Evolutionary conservation across 345 rosid genomes (phyloP).

Genomic region (Acer campestre): DNA sequence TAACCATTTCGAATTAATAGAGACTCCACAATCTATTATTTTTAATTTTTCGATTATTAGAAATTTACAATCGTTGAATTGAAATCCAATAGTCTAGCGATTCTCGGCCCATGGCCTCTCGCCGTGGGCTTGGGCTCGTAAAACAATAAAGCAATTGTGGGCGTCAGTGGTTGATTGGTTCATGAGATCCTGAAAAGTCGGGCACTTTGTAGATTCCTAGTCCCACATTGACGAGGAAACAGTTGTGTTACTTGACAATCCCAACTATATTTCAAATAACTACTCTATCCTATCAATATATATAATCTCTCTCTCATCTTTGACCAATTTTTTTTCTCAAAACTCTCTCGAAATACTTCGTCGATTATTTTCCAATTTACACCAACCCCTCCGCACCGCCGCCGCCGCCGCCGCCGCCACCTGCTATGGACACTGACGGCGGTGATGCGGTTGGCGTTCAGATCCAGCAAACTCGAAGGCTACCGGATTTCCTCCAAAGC

Average conservation of each 20-base stretch:
- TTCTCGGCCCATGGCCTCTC: no score
- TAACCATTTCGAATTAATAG: neutral
- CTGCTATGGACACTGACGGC: slow-evolving; percentile 24
- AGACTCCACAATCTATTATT: no score
- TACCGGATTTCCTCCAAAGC: slow-evolving; percentile 58
- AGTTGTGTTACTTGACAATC: neutral
- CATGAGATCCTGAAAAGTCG: neutral
- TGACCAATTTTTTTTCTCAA: neutral
- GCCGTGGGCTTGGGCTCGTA: no score
- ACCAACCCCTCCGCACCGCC: neutral
- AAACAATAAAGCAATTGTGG: no score
- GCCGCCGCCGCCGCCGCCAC: neutral
- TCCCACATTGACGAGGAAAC: neutral
- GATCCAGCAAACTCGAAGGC: slow-evolving; percentile 38
- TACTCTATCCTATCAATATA: neutral
- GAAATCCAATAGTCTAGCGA: no score
- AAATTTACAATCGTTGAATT: no score
- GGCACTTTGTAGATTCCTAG: neutral
- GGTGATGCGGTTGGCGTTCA: slow-evolving; percentile 41
- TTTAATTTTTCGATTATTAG: no score
- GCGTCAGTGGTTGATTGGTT: neutral
- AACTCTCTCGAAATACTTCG: no score
- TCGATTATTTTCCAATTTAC: neutral
- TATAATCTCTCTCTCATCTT: neutral
- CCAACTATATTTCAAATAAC: neutral